Evolutionary conservation across 495 filamentous ascomycete genomes (phyloP).

Genomic region (Penicillium cataractarum): DNA sequence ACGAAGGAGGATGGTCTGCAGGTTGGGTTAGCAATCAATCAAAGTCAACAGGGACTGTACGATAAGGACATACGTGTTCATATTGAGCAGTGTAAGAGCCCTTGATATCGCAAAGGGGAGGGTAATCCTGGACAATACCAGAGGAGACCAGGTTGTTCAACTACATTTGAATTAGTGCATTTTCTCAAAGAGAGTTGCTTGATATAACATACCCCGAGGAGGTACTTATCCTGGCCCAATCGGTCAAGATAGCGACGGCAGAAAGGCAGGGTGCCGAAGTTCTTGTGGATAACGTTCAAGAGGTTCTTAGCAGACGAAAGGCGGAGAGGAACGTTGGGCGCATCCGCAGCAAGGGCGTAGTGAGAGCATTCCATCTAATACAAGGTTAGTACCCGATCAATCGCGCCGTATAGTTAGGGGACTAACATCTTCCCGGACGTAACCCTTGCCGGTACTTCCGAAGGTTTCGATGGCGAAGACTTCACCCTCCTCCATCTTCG

Average conservation of each 20-base stretch:
- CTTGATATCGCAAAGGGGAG: constrained; percentile 88
- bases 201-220: constrained; percentile 67
- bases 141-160: constrained; percentile 84
- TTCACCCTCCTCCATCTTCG: constrained; percentile 95
- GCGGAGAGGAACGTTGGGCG: constrained; percentile 66
- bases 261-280: constrained; percentile 88
- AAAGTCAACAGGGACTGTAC: constrained; percentile 9
- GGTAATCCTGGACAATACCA: constrained; percentile 89
- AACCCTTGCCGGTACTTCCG: constrained; percentile 87
- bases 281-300: constrained; percentile 85
- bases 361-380: constrained; percentile 70
- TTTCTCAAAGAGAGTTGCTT: constrained; percentile 6
- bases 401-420: not conserved
- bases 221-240: constrained; percentile 84
- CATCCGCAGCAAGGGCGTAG: constrained; percentile 69
- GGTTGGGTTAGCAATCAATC: not conserved
- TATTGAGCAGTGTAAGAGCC: constrained; percentile 93
- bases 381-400: constrained; percentile 19
- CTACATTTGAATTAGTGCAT: constrained; percentile 46
- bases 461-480: constrained; percentile 94
- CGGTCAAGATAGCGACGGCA: constrained; percentile 85
- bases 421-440: constrained; percentile 76
- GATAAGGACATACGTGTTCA: constrained; percentile 71
- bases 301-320: constrained; percentile 79
- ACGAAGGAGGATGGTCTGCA: constrained; percentile 80